Base-by-base conservation (phyloP, 148 eudicot species). In the Arctostaphylos glauca region DNA sequence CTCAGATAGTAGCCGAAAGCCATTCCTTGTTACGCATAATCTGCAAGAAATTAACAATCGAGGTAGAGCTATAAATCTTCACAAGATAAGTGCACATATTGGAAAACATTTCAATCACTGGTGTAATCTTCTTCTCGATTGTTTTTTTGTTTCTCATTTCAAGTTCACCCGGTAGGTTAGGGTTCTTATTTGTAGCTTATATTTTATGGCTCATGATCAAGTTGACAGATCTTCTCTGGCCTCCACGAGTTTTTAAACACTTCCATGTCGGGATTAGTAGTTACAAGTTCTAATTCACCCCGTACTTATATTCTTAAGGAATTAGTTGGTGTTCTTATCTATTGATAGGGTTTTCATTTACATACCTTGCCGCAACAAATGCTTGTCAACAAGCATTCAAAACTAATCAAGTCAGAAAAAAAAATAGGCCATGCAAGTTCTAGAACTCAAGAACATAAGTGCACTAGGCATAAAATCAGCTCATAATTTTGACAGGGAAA, bases 401-500 rank as follows among this genome's bases (percentile, higher is more conserved):
- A 9, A n/a, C 19, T 31, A 25, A 25, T 68, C 43, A 3, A n/a
- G 66, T 60, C 25, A 48, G 21, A 4, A 74, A 8, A 74, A n/a
- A 46, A 15, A 13, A 0, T 6, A 53, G 79, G 79, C 60, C 46
- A 53, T 50, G 44, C n/a, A 21, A 50, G 41, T 13, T 76, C 46
- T 50, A 52, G 21, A 23, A 76, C 62, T 76, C 13, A 31, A 77
- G 80, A 55, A 31, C 12, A 56, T 3, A 3, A 44, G 48, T 15
- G 16, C 12, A 77, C 48, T 38, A 78, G 2, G 53, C 2, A 78
- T 78, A 58, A 72, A 48, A 58, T 78, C 31, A 77, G 64, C 44
- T 52, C 5, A 77, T 16, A 52, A 12, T 25, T 50, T 48, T 84
- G 59, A 77, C 83, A 87, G 86, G 78, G 76, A 78, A 88, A 84